These are phyloP conservation scores for Verticillium isaacii DNA, from an alignment of 2,329 filamentous ascomycete species.

Conservation along the genomic window DNA sequence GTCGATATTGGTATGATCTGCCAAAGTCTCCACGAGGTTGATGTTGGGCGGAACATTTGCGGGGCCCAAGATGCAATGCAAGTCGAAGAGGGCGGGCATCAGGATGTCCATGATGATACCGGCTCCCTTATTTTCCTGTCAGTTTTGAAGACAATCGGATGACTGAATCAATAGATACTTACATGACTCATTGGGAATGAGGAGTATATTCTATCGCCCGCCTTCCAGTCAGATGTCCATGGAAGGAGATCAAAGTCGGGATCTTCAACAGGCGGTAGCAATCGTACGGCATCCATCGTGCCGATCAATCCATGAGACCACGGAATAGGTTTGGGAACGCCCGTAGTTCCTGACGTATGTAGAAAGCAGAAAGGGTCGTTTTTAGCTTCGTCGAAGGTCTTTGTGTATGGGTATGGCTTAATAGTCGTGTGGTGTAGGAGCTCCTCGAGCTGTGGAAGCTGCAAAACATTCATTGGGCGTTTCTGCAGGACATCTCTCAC, in stretches of 20 bases:
- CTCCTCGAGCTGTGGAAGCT: constrained; percentile 20
- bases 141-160: background rate
- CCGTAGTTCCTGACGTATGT: constrained; percentile 38
- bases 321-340: constrained; percentile 33
- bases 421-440: constrained; percentile 17
- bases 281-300: constrained; percentile 29
- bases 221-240: constrained; percentile 22
- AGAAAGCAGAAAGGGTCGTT: constrained; percentile 30
- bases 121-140: constrained; percentile 27
- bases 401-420: constrained; percentile 21
- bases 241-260: constrained; percentile 17
- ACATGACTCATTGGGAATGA: constrained; percentile 30
- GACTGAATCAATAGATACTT: constrained; percentile 5
- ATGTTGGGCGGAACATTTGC: constrained; percentile 28
- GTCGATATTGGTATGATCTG: constrained; percentile 26
- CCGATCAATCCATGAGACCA: constrained; percentile 20
- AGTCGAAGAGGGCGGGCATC: constrained; percentile 26
- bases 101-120: constrained; percentile 36
- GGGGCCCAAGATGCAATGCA: constrained; percentile 31
- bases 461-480: constrained; percentile 20
- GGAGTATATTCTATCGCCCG: constrained; percentile 24
- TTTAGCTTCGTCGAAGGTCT: constrained; percentile 24
- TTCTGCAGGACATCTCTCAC: constrained; percentile 17
- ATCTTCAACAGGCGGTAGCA: constrained; percentile 25
- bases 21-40: constrained; percentile 24